phyloP scores from a whole-genome alignment of 106 monocot genomes.

The Dioscorea zingiberensis region DNA sequence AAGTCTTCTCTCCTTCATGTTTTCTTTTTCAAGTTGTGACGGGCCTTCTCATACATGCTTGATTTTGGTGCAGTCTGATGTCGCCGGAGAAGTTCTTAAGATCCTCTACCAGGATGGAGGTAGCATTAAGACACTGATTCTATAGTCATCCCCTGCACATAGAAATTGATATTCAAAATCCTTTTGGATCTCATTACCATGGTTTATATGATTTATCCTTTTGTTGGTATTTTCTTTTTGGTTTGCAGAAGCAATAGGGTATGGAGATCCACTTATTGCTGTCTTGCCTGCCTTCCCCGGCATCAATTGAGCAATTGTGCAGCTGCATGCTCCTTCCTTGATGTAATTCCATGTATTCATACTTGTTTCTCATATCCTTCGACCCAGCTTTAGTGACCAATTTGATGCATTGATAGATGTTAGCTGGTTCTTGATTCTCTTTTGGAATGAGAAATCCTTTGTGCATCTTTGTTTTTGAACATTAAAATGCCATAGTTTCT shows the following conservation, averaged over 20 bases:
- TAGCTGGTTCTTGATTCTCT: too few relatives aligned
- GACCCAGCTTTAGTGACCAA: too few relatives aligned
- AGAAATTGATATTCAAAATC: not conserved
- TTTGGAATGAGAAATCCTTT: too few relatives aligned
- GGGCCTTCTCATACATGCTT: not conserved
- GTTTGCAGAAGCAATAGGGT: slow-evolving; percentile 79
- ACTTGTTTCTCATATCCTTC: too few relatives aligned
- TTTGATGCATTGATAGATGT: too few relatives aligned
- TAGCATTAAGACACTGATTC: slow-evolving; percentile 15
- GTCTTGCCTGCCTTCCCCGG: slow-evolving; percentile 78
- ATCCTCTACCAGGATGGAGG: slow-evolving; percentile 81
- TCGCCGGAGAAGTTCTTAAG: slow-evolving; percentile 70
- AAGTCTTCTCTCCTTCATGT: slow-evolving; percentile 6
- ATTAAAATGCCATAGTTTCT: too few relatives aligned
- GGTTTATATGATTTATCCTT: not conserved
- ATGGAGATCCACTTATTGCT: slow-evolving; percentile 83
- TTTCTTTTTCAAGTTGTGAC: not conserved
- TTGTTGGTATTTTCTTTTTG: not conserved
- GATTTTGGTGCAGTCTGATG: slow-evolving; percentile 51
- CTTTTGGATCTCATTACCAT: not conserved
- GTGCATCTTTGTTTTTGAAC: too few relatives aligned
- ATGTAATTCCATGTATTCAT: too few relatives aligned
- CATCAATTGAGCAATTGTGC: slow-evolving; percentile 27
- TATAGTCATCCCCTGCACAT: not conserved
- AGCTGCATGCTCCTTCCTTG: too few relatives aligned